phyloP scores from a whole-genome alignment of 495 filamentous ascomycete genomes.

The Xylaria acuta region DNA sequence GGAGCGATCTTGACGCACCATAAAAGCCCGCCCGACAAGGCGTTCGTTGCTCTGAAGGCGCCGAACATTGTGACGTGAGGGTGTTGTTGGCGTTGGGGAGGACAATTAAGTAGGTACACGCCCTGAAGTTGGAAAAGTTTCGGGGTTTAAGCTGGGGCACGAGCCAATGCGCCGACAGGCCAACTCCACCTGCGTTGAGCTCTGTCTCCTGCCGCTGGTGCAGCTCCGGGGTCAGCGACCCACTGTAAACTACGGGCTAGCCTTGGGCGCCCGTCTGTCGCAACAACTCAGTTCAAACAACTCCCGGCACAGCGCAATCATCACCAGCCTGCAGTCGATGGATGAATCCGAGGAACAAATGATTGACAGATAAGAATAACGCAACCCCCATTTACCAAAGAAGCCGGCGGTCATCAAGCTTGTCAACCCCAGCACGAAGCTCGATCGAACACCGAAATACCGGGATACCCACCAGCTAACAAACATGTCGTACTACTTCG shows the following conservation, averaged over 20 bases:
- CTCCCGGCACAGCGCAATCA: conserved; percentile 16
- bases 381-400: not conserved
- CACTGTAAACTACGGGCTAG: conserved; percentile 20
- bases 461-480: not conserved
- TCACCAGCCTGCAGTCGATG: not conserved
- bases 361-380: conserved; percentile 37
- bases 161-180: conserved; percentile 17
- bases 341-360: conserved; percentile 28
- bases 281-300: conserved; percentile 25
- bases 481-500: conserved; percentile 94
- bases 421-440: not conserved
- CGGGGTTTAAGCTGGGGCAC: conserved; percentile 20
- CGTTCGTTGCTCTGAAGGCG: conserved; percentile 77
- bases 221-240: conserved; percentile 4
- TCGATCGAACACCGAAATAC: not conserved
- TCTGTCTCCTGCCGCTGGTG: no score
- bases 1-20: conserved; percentile 63
- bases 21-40: conserved; percentile 80
- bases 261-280: not conserved
- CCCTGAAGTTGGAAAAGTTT: conserved; percentile 24
- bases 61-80: conserved; percentile 68
- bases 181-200: not conserved
- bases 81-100: conserved; percentile 25
- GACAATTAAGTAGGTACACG: no score
- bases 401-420: not conserved